phyloP scores from a whole-genome alignment of 208 protist genomes.

The Crithidia acanthocephali region DNA sequence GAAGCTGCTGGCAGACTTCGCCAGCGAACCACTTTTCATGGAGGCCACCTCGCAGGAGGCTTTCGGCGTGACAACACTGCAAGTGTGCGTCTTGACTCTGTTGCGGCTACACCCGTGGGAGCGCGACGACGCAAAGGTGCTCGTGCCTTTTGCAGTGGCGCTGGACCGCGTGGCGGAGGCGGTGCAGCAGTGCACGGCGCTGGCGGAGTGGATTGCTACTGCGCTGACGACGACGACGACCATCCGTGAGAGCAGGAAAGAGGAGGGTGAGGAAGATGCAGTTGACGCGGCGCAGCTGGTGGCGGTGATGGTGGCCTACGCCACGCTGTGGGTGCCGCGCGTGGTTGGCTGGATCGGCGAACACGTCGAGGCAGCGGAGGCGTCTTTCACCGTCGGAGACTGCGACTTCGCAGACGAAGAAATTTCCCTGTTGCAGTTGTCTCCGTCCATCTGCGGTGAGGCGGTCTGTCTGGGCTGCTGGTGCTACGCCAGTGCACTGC shows the following conservation, averaged over 20 bases:
- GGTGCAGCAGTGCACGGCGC: slow-evolving; percentile 1
- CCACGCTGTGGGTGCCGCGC: slow-evolving; percentile 32
- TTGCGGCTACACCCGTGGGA: slow-evolving; percentile 61
- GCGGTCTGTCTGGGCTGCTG: slow-evolving; percentile 25
- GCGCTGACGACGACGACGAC: neutral
- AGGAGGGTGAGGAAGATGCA: neutral
- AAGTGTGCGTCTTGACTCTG: slow-evolving; percentile 71
- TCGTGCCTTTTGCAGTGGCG: slow-evolving; percentile 40
- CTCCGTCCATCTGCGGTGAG: slow-evolving; percentile 10
- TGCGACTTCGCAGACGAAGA: slow-evolving; percentile 16
- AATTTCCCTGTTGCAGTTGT: neutral
- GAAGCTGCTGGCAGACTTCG: slow-evolving; percentile 74
- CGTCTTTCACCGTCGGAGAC: slow-evolving; percentile 11
- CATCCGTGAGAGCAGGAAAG: neutral
- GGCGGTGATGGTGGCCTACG: slow-evolving; percentile 26
- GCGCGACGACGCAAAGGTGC: slow-evolving; percentile 51
- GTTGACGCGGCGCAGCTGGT: slow-evolving; percentile 5
- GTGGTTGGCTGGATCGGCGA: slow-evolving; percentile 29
- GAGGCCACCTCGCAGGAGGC: slow-evolving; percentile 78
- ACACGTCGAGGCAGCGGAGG: slow-evolving; percentile 3
- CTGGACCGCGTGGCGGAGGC: slow-evolving; percentile 17
- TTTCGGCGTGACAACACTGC: slow-evolving; percentile 82
- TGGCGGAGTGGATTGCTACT: slow-evolving; percentile 2
- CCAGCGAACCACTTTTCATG: slow-evolving; percentile 62
- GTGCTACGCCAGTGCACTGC: slow-evolving; percentile 29